Evolutionary conservation across 306 rosid species (phyloP), one percentile per base, ranked within the genome.

Genomic region (Cercis canadensis): DNA sequence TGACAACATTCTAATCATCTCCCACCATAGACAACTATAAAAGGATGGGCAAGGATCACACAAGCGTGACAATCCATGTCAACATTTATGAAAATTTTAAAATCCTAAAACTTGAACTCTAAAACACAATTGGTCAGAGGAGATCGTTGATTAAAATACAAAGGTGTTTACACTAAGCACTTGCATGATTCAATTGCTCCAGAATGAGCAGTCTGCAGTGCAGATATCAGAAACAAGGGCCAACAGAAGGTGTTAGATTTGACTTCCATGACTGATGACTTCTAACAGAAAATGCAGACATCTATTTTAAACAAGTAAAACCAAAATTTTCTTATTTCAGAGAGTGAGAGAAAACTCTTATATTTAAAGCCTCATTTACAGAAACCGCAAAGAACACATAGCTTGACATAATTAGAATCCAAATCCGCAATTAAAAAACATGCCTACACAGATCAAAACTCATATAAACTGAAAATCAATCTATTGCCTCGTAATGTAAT

Each of bases 121-220:
- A 41, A 59, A 54, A 18, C 2, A 67, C n/a, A 6, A 24, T 24
- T 17, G 17, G 46, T 55, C 13, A 32, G 46, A 34, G 10, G 46
- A 36, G n/a, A 58, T 7, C 18, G n/a, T n/a, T n/a, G n/a, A n/a
- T n/a, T n/a, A n/a, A n/a, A n/a, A n/a, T n/a, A n/a, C n/a, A n/a
- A n/a, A 57, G 57, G 10, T n/a, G 16, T 29, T 56, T 16, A 40
- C 62, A 6, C 14, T n/a, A 64, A 65, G 44, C 66, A 7, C 13
- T 65, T 34, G 11, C 33, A 57, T 11, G 60, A 44, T 57, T 57
- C 73, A 47, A 57, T 31, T 65, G 57, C 47, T 31, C 49, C 39
- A 57, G n/a, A n/a, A n/a, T n/a, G n/a, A n/a, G n/a, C n/a, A n/a
- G n/a, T n/a, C n/a, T n/a, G n/a, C n/a, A 41, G n/a, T n/a, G n/a